phyloP scores from a whole-genome alignment of 805 yeast genomes.

The Wickerhamomyces kurtzmanii region DNA sequence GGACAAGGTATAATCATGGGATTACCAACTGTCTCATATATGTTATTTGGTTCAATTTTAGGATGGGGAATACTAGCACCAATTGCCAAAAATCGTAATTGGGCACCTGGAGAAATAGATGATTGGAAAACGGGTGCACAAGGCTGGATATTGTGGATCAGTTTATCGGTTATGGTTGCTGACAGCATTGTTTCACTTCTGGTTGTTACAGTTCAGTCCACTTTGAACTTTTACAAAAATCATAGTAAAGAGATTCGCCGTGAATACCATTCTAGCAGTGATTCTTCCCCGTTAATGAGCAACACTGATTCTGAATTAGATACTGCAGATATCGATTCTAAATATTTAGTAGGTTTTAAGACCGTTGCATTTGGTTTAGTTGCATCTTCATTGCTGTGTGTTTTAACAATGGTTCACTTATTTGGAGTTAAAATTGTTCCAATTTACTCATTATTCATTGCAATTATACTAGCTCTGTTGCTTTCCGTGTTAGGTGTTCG shows the following conservation, averaged over 20 bases:
- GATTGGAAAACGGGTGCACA: constrained; percentile 94
- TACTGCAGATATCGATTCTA: constrained; percentile 27
- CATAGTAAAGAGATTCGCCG: neutral
- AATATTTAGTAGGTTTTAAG: constrained; percentile 38
- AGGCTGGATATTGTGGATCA: constrained; percentile 96
- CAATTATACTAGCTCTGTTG: constrained; percentile 66
- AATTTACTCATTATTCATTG: constrained; percentile 52
- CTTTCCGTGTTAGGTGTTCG: constrained; percentile 83
- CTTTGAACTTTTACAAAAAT: constrained; percentile 11
- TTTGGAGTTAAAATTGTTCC: constrained; percentile 66
- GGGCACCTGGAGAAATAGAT: constrained; percentile 88
- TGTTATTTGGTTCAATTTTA: constrained; percentile 80
- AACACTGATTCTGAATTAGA: constrained; percentile 13
- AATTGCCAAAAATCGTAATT: constrained; percentile 50
- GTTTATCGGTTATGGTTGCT: constrained; percentile 87
- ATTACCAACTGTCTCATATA: constrained; percentile 76
- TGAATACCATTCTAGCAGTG: too few relatives aligned
- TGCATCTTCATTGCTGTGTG: constrained; percentile 57
- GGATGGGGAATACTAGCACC: constrained; percentile 97
- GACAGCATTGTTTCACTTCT: constrained; percentile 79
- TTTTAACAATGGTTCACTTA: constrained; percentile 50
- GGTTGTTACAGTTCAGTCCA: constrained; percentile 43
- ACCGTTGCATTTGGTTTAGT: constrained; percentile 52
- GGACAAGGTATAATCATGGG: constrained; percentile 99
- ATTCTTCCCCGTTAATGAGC: too few relatives aligned